phyloP scores from a whole-genome alignment of 2,329 filamentous ascomycete species.

The Sclerotinia nivalis region DNA sequence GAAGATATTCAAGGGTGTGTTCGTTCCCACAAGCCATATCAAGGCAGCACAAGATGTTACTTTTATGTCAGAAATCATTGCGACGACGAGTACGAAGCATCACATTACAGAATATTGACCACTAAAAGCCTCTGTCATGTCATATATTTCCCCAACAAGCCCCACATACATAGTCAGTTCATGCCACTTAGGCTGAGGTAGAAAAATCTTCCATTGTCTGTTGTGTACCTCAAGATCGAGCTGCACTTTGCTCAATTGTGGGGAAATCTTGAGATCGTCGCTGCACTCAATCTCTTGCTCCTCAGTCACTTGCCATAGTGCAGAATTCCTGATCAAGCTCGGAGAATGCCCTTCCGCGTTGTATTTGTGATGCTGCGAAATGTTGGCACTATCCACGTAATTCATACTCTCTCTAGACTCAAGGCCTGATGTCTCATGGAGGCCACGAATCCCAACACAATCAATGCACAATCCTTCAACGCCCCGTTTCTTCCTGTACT shows the following conservation, averaged over 20 bases:
- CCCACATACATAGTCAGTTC: neutral
- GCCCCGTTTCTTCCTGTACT: slow-evolving; percentile 46
- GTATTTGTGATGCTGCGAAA: neutral
- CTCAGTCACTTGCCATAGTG: neutral
- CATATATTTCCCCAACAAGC: neutral
- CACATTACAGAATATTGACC: neutral
- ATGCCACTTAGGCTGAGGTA: neutral
- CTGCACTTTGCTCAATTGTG: neutral
- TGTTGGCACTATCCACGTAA: slow-evolving; percentile 15
- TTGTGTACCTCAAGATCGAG: neutral
- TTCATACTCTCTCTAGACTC: slow-evolving; percentile 45
- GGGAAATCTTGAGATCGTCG: neutral
- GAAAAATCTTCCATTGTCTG: neutral
- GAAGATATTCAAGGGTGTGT: neutral
- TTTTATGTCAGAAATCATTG: neutral
- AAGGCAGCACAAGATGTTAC: neutral
- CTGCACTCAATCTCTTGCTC: neutral
- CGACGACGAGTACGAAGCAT: neutral
- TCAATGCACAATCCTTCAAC: slow-evolving; percentile 48
- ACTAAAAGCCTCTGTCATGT: neutral
- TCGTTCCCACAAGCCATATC: neutral
- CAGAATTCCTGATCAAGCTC: neutral
- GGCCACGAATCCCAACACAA: slow-evolving; percentile 46
- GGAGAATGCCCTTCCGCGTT: neutral
- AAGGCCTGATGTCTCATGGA: slow-evolving; percentile 49